Percentiles rank a stretch among this genome's conserved stretches.
These are phyloP conservation scores for Cladosporium phlei DNA, from an alignment of 2,329 filamentous ascomycete species.

Conservation along the genomic window DNA sequence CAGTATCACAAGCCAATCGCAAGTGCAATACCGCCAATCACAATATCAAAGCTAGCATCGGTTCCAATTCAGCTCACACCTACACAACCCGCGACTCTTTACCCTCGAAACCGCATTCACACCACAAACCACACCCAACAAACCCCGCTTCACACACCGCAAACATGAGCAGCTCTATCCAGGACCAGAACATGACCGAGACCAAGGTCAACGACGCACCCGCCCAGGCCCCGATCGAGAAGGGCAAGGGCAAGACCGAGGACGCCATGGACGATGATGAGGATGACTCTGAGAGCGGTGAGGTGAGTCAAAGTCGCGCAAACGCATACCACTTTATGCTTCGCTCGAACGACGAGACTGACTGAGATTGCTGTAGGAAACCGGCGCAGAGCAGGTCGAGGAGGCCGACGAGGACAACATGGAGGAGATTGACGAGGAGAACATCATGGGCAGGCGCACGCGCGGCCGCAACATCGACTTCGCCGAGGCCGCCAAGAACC, in stretches of 20 bases:
- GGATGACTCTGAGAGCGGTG: slow-evolving; percentile 45
- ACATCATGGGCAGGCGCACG: slow-evolving; percentile 82
- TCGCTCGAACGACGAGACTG: slow-evolving; percentile 7
- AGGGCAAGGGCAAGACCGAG: slow-evolving; percentile 83
- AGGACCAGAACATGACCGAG: slow-evolving; percentile 22
- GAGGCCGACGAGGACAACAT: slow-evolving; percentile 76
- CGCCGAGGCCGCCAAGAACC: slow-evolving; percentile 79
- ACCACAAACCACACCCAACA: slow-evolving; percentile 2
- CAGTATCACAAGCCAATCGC: slow-evolving; percentile 7
- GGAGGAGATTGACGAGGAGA: slow-evolving; percentile 84
- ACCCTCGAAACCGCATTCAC: background rate
- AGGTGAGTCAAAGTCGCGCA: slow-evolving; percentile 19
- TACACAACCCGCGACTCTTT: background rate
- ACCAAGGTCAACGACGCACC: slow-evolving; percentile 23
- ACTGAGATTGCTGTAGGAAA: slow-evolving; percentile 15
- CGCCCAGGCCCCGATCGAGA: slow-evolving; percentile 45
- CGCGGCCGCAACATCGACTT: slow-evolving; percentile 92
- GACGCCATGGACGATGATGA: slow-evolving; percentile 61
- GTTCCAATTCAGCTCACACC: background rate
- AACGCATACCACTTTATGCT: slow-evolving; percentile 1
- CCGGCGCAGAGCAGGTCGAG: slow-evolving; percentile 44
- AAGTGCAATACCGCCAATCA: background rate
- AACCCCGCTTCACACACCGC: slow-evolving; percentile 8
- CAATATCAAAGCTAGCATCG: background rate
- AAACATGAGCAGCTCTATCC: slow-evolving; percentile 26